phyloP scores from a whole-genome alignment of 2,329 filamentous ascomycete species.

The Exophiala viscosa region DNA sequence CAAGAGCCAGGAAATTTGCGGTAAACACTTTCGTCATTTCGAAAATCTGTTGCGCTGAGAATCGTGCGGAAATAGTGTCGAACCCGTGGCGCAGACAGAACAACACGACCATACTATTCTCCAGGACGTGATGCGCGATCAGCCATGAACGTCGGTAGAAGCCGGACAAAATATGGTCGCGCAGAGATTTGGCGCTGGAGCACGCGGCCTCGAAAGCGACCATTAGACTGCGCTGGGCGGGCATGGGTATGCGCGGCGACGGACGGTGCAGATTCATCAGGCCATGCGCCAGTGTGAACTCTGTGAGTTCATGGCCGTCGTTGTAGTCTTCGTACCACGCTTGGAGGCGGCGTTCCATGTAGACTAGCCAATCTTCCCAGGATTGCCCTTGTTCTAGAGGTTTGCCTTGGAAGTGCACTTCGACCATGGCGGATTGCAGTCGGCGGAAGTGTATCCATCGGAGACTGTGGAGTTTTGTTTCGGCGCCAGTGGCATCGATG shows the following conservation, averaged over 20 bases:
- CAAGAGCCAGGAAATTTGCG: conserved; percentile 32
- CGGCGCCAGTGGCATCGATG: conserved; percentile 25
- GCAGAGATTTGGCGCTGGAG: conserved; percentile 26
- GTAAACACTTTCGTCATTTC: conserved; percentile 35
- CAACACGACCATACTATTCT: conserved; percentile 31
- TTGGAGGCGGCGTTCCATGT: conserved; percentile 29
- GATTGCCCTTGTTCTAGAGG: conserved; percentile 26
- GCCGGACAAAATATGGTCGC: conserved; percentile 29
- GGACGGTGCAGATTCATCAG: conserved; percentile 30
- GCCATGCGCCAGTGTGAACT: conserved; percentile 29
- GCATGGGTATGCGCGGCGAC: conserved; percentile 28
- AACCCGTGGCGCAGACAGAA: conserved; percentile 34
- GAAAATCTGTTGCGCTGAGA: conserved; percentile 31
- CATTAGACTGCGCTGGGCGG: conserved; percentile 27
- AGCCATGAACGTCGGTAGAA: conserved; percentile 31
- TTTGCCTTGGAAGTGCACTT: conserved; percentile 31
- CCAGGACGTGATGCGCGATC: conserved; percentile 29
- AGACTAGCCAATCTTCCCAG: conserved; percentile 31
- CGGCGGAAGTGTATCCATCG: conserved; percentile 29
- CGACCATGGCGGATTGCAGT: conserved; percentile 30
- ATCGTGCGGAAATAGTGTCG: conserved; percentile 30
- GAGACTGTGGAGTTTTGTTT: conserved; percentile 28
- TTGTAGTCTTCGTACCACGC: conserved; percentile 30
- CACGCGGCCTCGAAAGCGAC: conserved; percentile 30
- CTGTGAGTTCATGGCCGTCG: conserved; percentile 28